Conservation (phyloP, 108 stramenopile species). For the Nannochloropsis gaditana region DNA sequence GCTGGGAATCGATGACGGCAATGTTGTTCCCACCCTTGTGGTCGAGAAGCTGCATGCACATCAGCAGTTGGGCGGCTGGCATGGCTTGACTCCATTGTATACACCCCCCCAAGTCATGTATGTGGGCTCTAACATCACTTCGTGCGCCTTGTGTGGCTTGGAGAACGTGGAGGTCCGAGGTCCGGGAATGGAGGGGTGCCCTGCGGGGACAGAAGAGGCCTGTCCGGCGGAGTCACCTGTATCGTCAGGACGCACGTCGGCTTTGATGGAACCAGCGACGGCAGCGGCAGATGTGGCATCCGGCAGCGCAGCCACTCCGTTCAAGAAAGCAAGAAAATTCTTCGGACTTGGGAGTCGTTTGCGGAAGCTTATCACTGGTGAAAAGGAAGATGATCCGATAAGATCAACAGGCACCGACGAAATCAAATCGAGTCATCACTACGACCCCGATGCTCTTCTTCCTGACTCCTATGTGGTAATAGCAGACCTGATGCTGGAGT, state of each 20-base stretch:
- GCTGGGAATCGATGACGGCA: not conserved
- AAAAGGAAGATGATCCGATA: not conserved
- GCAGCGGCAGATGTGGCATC: too few species aligned
- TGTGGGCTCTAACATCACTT: not conserved
- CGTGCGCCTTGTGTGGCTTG: not conserved
- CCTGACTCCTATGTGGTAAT: not conserved
- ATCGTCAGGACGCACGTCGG: too few species aligned
- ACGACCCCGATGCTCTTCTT: not conserved
- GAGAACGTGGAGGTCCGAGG: slow-evolving; percentile 12
- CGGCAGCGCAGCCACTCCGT: not conserved
- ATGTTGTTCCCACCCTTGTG: not conserved
- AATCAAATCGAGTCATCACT: not conserved
- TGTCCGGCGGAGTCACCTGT: not conserved
- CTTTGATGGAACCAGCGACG: too few species aligned
- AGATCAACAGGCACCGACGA: not conserved
- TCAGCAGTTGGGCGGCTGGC: not conserved
- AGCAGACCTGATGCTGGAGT: not conserved
- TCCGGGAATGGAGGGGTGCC: not conserved
- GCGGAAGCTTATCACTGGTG: not conserved
- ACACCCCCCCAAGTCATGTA: not conserved
- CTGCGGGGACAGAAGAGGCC: not conserved
- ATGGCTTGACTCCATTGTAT: not conserved
- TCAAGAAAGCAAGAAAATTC: not conserved
- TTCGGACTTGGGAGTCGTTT: not conserved
- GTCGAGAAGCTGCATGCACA: not conserved